Conservation (phyloP, 176 grass and related monocot species). For the Raddia distichophylla region DNA sequence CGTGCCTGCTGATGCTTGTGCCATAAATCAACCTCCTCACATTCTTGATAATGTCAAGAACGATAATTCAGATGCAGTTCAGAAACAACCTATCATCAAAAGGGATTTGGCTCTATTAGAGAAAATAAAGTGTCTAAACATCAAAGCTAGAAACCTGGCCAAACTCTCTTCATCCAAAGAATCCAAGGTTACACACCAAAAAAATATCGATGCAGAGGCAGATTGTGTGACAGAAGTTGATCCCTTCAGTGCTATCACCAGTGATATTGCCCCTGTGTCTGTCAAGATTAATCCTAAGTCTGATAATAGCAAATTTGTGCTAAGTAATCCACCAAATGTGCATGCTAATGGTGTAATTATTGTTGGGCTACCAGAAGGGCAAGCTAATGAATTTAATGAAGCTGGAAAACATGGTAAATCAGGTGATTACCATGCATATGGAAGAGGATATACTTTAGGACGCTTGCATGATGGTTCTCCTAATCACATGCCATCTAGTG, state of each 20-base stretch:
- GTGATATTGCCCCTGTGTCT: conserved; percentile 36
- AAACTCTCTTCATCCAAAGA: conserved; percentile 35
- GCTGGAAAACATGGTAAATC: conserved; percentile 13
- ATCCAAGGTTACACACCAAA: conserved; percentile 38
- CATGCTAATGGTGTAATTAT: conserved; percentile 25
- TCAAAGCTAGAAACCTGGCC: conserved; percentile 64
- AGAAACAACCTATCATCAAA: conserved; percentile 54
- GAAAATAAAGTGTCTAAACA: conserved; percentile 80
- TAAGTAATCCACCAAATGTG: conserved; percentile 21
- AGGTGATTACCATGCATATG: conserved; percentile 40
- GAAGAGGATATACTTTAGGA: conserved; percentile 20
- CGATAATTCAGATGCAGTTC: conserved; percentile 27
- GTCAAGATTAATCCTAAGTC: conserved; percentile 21
- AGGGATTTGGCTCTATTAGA: conserved; percentile 65
- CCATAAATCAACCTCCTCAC: conserved; percentile 49
- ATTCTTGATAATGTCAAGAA: conserved; percentile 43
- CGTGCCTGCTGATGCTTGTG: conserved; percentile 47
- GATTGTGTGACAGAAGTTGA: conserved; percentile 15
- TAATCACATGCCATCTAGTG: conserved; percentile 19
- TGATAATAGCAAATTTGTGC: conserved; percentile 22
- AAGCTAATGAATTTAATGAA: conserved; percentile 31
- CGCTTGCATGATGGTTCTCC: conserved; percentile 13
- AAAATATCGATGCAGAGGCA: conserved; percentile 18
- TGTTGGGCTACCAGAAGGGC: conserved; percentile 34
- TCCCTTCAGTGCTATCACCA: conserved; percentile 21